phyloP scores from a whole-genome alignment of 169 alveolate genomes.

The Toxoplasma gondii region DNA sequence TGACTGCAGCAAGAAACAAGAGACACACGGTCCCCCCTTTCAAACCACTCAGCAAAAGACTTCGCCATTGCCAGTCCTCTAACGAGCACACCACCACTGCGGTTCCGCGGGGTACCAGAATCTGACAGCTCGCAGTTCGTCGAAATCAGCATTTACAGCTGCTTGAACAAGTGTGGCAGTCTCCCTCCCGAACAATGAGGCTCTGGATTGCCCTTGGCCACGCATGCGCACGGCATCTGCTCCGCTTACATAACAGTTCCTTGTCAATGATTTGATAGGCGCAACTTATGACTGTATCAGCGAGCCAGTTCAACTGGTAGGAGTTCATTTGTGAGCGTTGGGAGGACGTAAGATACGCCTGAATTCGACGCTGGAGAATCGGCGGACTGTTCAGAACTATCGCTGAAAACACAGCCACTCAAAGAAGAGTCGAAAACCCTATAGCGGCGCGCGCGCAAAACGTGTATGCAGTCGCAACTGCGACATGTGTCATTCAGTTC shows the following conservation, averaged over 20 bases:
- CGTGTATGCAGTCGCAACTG: too few species aligned
- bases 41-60: too few species aligned
- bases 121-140: too few species aligned
- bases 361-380: neutral
- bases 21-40: neutral
- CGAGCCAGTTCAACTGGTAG: neutral
- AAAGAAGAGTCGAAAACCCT: neutral
- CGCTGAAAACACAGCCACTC: neutral
- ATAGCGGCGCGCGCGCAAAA: too few species aligned
- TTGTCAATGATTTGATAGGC: neutral
- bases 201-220: too few species aligned
- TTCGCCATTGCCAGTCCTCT: too few species aligned
- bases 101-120: too few species aligned
- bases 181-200: too few species aligned
- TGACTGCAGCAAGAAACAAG: constrained; percentile 14
- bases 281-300: neutral
- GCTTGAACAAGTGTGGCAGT: too few species aligned
- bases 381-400: neutral
- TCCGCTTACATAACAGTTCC: neutral
- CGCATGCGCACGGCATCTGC: neutral
- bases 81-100: too few species aligned
- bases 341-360: neutral
- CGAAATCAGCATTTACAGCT: too few species aligned
- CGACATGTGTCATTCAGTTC: too few species aligned
- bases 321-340: neutral